Evolutionary conservation across 2,329 filamentous ascomycete genomes (phyloP), one percentile per base, ranked within the genome.

Genomic region (Aschersonia sp.): DNA sequence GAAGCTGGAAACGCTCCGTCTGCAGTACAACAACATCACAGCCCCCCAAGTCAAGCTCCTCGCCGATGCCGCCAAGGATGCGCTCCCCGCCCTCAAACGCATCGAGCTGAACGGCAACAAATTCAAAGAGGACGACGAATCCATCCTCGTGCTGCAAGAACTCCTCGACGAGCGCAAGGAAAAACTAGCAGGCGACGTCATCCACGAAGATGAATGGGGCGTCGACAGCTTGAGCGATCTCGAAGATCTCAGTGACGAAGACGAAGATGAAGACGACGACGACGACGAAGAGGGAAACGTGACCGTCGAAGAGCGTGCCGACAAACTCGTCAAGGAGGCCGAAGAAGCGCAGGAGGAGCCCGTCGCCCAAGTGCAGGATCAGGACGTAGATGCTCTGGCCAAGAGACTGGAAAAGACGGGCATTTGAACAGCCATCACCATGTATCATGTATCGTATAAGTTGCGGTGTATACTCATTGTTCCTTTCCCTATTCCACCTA

Each of bases 81-180:
- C 74, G 2, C 74, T 98, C 6, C 89, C 88, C 2, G 76, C 77
- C 9, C 70, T 98, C 54, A 84, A 83, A 68, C 82, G 89, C 58
- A 78, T 98, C 45, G 92, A 97, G 68, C 71, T 98, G 55, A 97
- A 98, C 63, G 92, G 92, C 46, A 98, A 98, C 71, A 92, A 88
- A 61, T 95, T 98, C 57, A 72, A 77, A 6, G 89, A 96, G 64
- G 88, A 94, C 3, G 88, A 97, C 56, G 72, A 77, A 44, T 78
- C 78, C 31, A 74, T 96, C 42, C 67, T 78, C 51, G 72, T 71
- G 29, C 71, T 97, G 44, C 78, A 81, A 54, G 77, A 81, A 46
- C 70, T 92, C 31, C 72, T 96, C 30, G 82, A 87, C 50, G 75
- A 78, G 58, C 81, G 89, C 53, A 89, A 89, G 68, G 85, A 91